Evolutionary conservation across 257 asterid species (phyloP), one percentile per base, ranked within the genome.

Genomic region (Ilex asprella): DNA sequence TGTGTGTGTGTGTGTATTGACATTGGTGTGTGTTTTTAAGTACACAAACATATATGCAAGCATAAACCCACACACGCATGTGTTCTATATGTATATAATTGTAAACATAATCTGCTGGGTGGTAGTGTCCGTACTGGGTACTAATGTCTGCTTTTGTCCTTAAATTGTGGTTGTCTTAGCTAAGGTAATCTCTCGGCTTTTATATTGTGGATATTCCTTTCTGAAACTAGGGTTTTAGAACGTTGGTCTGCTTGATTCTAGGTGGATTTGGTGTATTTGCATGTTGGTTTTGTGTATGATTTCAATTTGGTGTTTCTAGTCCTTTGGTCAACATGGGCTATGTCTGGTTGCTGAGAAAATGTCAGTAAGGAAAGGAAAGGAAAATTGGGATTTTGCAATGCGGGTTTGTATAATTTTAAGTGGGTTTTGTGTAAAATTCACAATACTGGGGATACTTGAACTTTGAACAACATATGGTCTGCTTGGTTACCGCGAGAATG

Each of bases 231-330:
- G 63, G 29, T 61, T 66, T 66, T 30, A 16, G 41, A 35, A 35
- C 8, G 41, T 35, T 29, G 16, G 13, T 51, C 30, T 56, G 31
- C 66, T 62, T 44, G 43, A 41, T 56, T 67, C 14, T 41, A 2
- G 61, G 30, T 51, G 35, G 52, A n/a, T 11, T 67, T 58, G 58
- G 47, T 50, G 58, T 32, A 46, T 51, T 63, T 62, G 76, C 76
- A 66, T 61, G 76, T 57, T 49, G 66, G 31, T 31, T 61, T 58
- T 61, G 39, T 61, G 56, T 39, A 5, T 5, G n/a, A 13, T 58
- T 32, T 31, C 8, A 35, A 4, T 55, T 43, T 56, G 43, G 51
- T 31, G 57, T 51, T 51, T 59, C 4, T 6, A 35, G 41, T 5
- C 5, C 9, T 58, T 39, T 51, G 50, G 39, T 39, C 44, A 31